Conservation (phyloP, 495 filamentous ascomycete species). For the Xylaria scruposa region DNA sequence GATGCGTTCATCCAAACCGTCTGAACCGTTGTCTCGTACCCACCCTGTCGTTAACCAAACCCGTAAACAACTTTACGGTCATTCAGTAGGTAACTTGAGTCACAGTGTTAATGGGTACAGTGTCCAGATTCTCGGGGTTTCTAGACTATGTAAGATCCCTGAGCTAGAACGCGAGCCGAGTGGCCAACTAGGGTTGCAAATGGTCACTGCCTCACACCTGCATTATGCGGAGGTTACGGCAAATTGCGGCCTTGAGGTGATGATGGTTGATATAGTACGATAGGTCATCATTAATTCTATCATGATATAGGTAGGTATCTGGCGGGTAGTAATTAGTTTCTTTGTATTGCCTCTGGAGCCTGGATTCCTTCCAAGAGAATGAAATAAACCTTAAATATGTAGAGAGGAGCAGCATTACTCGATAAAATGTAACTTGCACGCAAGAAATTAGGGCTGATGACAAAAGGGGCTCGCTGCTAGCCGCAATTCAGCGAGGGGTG, state of each 20-base stretch:
- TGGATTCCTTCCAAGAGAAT: not conserved
- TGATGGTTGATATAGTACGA: conserved; percentile 4
- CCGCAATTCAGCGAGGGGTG: conserved; percentile 1
- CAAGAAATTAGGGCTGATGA: not conserved
- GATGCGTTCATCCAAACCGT: not conserved
- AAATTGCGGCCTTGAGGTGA: conserved; percentile 19
- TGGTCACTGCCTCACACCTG: conserved; percentile 27
- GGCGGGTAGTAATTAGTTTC: not conserved
- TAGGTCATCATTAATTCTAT: conserved; percentile 1
- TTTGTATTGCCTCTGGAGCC: not conserved
- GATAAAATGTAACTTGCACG: not conserved
- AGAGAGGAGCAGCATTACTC: no score
- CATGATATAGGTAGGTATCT: not conserved
- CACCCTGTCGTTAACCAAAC: not conserved
- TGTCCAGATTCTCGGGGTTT: conserved; percentile 4
- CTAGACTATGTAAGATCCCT: not conserved
- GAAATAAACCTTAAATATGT: no score
- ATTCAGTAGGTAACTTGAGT: not conserved
- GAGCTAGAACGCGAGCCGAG: conserved; percentile 13
- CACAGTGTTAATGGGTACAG: conserved; percentile 18
- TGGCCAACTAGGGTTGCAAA: conserved; percentile 8
- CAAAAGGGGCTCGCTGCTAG: conserved; percentile 9
- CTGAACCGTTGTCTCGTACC: no score
- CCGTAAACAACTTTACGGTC: conserved; percentile 4
- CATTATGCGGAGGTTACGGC: conserved; percentile 20